phyloP scores from a whole-genome alignment of 2,329 filamentous ascomycete species.

The Cryphonectria naterciae region DNA sequence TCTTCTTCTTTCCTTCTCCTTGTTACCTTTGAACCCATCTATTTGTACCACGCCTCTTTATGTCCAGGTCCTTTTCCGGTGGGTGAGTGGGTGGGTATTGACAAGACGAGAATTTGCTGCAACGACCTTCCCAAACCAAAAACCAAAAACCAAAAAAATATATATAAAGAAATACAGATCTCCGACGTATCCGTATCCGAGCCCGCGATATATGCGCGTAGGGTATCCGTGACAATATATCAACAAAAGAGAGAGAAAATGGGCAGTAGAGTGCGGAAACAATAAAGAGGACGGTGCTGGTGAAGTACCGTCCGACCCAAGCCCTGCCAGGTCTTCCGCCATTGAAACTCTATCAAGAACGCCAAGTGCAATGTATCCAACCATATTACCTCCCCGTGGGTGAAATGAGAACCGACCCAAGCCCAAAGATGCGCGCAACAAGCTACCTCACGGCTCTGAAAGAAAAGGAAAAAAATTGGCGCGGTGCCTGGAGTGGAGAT shows the following conservation, averaged over 20 bases:
- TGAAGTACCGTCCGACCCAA: slow-evolving; percentile 13
- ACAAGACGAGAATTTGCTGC: neutral
- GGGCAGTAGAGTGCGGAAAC: neutral
- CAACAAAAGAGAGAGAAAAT: slow-evolving; percentile 24
- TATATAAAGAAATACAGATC: neutral
- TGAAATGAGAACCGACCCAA: slow-evolving; percentile 3
- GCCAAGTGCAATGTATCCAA: slow-evolving; percentile 19
- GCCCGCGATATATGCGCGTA: slow-evolving; percentile 21
- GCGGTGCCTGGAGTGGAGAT: slow-evolving; percentile 8
- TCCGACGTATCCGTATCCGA: slow-evolving; percentile 12
- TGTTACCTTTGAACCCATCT: neutral
- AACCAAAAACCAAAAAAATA: neutral
- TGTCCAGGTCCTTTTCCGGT: neutral
- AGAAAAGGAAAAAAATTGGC: slow-evolving; percentile 10
- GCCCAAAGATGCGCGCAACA: neutral
- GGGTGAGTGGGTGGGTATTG: slow-evolving; percentile 1
- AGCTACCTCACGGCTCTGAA: neutral
- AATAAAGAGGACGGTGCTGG: slow-evolving; percentile 1
- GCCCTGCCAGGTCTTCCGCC: slow-evolving; percentile 16
- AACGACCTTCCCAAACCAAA: neutral
- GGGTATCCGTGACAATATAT: slow-evolving; percentile 29
- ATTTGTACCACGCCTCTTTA: neutral
- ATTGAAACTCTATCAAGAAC: slow-evolving; percentile 16
- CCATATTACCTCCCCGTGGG: slow-evolving; percentile 13
- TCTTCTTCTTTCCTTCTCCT: neutral